phyloP scores from a whole-genome alignment of 176 grass and related monocot species.

The Cenchrus fungigraminus region DNA sequence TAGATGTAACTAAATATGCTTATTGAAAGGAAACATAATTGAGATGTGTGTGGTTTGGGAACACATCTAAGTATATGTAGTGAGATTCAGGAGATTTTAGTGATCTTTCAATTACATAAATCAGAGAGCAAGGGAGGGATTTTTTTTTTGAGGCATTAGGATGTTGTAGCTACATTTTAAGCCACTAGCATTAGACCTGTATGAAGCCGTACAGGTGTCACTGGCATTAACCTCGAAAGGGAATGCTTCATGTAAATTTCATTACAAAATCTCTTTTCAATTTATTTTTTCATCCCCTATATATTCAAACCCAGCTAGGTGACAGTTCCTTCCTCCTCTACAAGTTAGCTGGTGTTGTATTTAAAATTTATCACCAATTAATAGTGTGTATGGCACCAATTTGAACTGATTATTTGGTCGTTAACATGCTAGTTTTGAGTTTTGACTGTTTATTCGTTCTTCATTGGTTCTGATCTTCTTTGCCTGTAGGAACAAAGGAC shows the following conservation, averaged over 20 bases:
- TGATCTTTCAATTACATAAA: not conserved
- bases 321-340: not conserved
- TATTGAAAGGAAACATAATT: not conserved
- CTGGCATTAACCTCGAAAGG: too few relatives aligned
- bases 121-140: not conserved
- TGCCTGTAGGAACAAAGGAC: conserved; percentile 20
- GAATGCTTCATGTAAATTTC: not conserved
- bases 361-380: not conserved
- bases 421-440: not conserved
- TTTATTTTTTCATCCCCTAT: not conserved
- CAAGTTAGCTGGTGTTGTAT: not conserved
- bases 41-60: not conserved
- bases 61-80: not conserved
- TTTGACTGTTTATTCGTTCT: not conserved
- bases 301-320: not conserved
- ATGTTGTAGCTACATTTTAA: too few relatives aligned
- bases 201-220: too few relatives aligned
- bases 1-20: not conserved
- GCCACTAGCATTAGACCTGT: too few relatives aligned
- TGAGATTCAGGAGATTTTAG: not conserved
- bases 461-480: not conserved
- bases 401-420: not conserved
- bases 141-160: too few relatives aligned
- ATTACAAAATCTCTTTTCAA: not conserved
- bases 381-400: not conserved